Base-by-base conservation (phyloP, 2,329 filamentous ascomycete species). In the Lecanicillium sp. region DNA sequence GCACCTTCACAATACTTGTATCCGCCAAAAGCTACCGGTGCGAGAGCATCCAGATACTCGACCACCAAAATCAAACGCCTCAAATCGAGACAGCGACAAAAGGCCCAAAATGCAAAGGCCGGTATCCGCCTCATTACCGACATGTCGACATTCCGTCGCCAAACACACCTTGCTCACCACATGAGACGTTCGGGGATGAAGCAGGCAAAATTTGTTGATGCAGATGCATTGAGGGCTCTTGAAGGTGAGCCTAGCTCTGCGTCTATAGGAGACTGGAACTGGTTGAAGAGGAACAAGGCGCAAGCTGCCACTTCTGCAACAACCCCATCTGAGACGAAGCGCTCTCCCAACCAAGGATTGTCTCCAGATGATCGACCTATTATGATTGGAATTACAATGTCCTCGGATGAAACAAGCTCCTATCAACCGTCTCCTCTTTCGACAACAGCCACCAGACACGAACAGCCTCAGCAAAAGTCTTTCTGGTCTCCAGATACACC, bases 281-380 rank as follows among this genome's bases (percentile, higher is more conserved):
- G 73, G 73, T 54, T 75, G 32, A 71, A 63, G 50, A 65, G 57
- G 44, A 64, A 58, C 44, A 58, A 57, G 32, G 49, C 47, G 8
- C 50, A 51, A 28, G 59, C 46, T 29, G 55, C 52, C 13, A 47
- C 45, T 12, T 48, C 51, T 11, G 46, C 50, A 12, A 50, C 51
- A 3, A 49, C 56, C 9, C 53, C 55, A 12, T 46, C 49, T 17
- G 39, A 49, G 33, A 28, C 40, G 40, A 20, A 42, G 42, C 43
- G 52, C 43, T 45, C 49, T 44, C 38, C 52, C 17, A 53, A 53
- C 5, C 54, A 56, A 9, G 75, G 78, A 44, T 65, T 85, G 4
- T 85, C 82, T 12, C 82, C 83, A 0, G 74, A 72, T 42, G 78
- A 83, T 49, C 69, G 77, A n/a, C 79, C 79, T 2, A 87, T 87